Evolutionary conservation across 805 yeast genomes (phyloP), one percentile per base, ranked within the genome.

Genomic region (Maudiozyma serrabonitensis): DNA sequence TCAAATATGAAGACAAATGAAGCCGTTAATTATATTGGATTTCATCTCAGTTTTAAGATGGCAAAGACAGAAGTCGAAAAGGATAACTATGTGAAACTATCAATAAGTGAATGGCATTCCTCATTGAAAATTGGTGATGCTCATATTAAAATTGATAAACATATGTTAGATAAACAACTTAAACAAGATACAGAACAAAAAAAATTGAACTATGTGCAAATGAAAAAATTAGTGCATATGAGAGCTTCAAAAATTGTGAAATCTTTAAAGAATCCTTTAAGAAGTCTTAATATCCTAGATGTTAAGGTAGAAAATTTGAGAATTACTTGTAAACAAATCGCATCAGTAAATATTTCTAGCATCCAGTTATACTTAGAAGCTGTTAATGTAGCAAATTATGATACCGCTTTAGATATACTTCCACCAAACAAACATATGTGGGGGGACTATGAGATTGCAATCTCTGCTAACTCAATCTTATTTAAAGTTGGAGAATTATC

Each of bases 231-330:
- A 35, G 31, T 19, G 16, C 37, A 26, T 12, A 46, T 16, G 23
- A 44, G 13, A 7, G 45, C 6, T 13, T 50, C 8, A 37, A 41
- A 18, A 6, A 23, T 45, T 21, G 23, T 48, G 5, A 41, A 43
- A 16, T 7, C 47, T 11, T 46, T 50, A 19, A 40, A 45, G 18
- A 28, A 49, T 23, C 44, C 47, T 4, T 43, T 54, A 6, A 53
- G 51, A 41, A 49, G 51, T 9, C 23, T 65, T 12, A 56, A 58
- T 31, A 50, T 60, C 7, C 37, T 64, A 19, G 69, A 65, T 48
- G 44, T 66, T 2, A 64, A 66, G 43, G 46, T 67, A 6, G 69
- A 65, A 51, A 62, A 64, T 46, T 47, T 65, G 3, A 54, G 45
- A 13, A 13, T 67, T 2, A 46, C 46, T 0, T 54, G 59, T 34